A percentile compares a stretch with the other conserved stretches of the same genome.
These are phyloP conservation scores for Piromyces sp. DNA, from an alignment of 192 early-diverging fungal genomes.

Conservation along the genomic window DNA sequence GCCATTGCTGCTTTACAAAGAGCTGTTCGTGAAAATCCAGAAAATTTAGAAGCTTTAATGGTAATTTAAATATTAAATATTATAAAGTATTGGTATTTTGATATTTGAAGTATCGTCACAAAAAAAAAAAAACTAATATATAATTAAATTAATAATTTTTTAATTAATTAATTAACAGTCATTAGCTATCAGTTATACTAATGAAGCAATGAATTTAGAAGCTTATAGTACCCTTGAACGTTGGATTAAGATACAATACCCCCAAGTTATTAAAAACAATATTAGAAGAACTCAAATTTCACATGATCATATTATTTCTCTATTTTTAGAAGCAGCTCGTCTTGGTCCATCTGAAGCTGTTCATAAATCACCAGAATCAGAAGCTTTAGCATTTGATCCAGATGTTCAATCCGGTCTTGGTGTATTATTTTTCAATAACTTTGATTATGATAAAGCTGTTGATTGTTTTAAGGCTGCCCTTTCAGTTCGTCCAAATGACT, in stretches of 20 bases:
- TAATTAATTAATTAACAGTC: slow-evolving; percentile 13
- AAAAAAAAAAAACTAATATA: not conserved
- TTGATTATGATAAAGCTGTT: slow-evolving; percentile 7
- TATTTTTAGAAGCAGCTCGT: slow-evolving; percentile 3
- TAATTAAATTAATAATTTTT: slow-evolving; percentile 2
- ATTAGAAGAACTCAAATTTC: slow-evolving; percentile 23
- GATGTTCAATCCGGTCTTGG: slow-evolving; percentile 8
- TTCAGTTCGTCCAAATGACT: slow-evolving; percentile 6
- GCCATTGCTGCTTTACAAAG: slow-evolving; percentile 7
- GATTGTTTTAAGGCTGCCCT: slow-evolving; percentile 7
- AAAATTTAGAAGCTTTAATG: slow-evolving; percentile 42
- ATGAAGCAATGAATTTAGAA: slow-evolving; percentile 6
- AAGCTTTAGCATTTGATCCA: slow-evolving; percentile 2
- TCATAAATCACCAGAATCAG: slow-evolving; percentile 6
- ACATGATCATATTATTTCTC: slow-evolving; percentile 19
- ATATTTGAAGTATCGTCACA: too few relatives aligned
- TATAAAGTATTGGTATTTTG: too few relatives aligned
- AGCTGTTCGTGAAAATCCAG: slow-evolving; percentile 6
- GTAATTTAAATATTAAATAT: slow-evolving; percentile 8
- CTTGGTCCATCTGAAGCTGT: slow-evolving; percentile 15
- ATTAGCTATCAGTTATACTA: slow-evolving; percentile 7
- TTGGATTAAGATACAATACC: slow-evolving; percentile 5
- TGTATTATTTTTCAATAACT: slow-evolving; percentile 6
- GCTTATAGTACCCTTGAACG: slow-evolving; percentile 6
- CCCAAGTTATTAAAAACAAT: slow-evolving; percentile 4